Evolutionary conservation across 2,329 filamentous ascomycete genomes (phyloP), one percentile per base, ranked within the genome.

Genomic region (Raffaelea deltoideospora): DNA sequence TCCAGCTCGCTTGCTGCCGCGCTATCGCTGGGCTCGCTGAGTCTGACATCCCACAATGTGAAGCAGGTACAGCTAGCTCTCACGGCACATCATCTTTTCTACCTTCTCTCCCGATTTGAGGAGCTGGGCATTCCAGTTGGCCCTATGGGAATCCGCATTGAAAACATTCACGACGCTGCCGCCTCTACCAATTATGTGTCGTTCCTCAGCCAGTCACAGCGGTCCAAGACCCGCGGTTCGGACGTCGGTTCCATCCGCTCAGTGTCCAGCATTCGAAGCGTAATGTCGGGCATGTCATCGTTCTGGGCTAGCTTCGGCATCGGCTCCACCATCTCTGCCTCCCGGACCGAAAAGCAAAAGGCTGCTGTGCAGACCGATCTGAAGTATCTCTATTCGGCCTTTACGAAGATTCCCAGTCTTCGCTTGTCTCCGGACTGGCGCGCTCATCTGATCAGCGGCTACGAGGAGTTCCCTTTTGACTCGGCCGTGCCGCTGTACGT

Each of bases 381-480:
- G 47, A 95, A 88, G 56, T 96, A 98, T 55, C 67, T 98, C 24
- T 98, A 95, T 61, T 96, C 90, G 30, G 85, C 90, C 39, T 98
- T 96, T 54, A 98, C 90, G 51, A 98, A 96, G 61, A 93, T 98
- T 31, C 90, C 90, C 0, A 94, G 84, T 52, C 65, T 98, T 44
- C 77, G 80, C 45, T 66, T 98, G 38, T 78, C 87, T 21, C 87
- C 87, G n/a, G 90, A 98, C 57, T 87, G 86, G 64, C 82, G 85
- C 47, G 87, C 88, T 34, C 78, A 81, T 37, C 65, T 95, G 42
- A 95, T 98, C 47, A 73, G 79, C 46, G 88, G 88, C 21, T 96
- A 90, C 53, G 90, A 98, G 57, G 88, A 95, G 57, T 98, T 96
- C 47, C 90, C 90, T 3, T 95, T 96, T 56, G 90, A 98, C 57